Evolutionary conservation across 345 rosid genomes (phyloP), one percentile per base, ranked within the genome.

Genomic region (Brassica carinata): DNA sequence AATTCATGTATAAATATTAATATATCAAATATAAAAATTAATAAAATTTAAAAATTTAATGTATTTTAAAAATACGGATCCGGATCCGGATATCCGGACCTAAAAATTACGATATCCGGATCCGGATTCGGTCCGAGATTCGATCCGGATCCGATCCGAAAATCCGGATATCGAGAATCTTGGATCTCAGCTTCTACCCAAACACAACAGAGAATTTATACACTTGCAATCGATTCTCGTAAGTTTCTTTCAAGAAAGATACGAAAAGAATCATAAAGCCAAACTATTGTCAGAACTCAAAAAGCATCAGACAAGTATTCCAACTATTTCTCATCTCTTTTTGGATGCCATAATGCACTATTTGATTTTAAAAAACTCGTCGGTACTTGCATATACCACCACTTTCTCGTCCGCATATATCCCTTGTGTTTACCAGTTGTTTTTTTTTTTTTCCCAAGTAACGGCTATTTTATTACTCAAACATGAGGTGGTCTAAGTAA

Each of bases 291-390:
- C 40, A 77, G 75, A 77, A 70, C 64, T 45, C 55, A 36, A 48
- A 43, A 77, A 77, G 75, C 53, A 62, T 43, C 17, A 43, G 74
- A 77, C 74, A 59, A 69, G 17, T 69, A 17, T 69, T 69, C 75
- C 69, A 69, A 61, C 63, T 69, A 71, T 71, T 70, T 48, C 57
- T 77, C 69, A 7, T 17, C 18, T 43, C 19, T 77, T 30, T 61
- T 69, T 8, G 19, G 7, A 77, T 62, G 55, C 51, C 38, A 31
- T 45, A 1, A 14, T 77, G 29, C n/a, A 63, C 3, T 34, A 34
- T 7, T 36, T 10, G 31, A 29, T 29, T 29, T 3, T 2, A 29
- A 18, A 13, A 45, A 64, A 30, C 14, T 74, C 70, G 48, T 45
- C 36, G 27, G 6, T 61, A 61, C 63, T 38, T 73, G 23, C 58